These are phyloP conservation scores for Fusarium ambrosium DNA, from an alignment of 2,329 filamentous ascomycete genomes.

Conservation along the genomic window DNA sequence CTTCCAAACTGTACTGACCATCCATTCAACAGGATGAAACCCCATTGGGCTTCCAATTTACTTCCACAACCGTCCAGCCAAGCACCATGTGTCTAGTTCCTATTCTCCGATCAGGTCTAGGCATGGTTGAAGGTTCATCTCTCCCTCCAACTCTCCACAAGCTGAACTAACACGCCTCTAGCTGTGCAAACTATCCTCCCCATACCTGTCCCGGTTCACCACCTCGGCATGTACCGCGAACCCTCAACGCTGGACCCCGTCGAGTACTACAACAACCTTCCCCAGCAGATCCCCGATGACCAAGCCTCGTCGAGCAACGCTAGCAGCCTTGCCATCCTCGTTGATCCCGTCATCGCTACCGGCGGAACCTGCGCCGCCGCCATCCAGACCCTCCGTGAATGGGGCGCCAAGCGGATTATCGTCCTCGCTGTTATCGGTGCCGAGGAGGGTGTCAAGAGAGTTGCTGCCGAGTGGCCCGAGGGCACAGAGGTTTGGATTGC, in stretches of 20 bases:
- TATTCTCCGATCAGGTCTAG: conserved; percentile 91
- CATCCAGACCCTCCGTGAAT: conserved; percentile 89
- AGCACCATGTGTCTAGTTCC: conserved; percentile 84
- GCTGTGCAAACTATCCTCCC: conserved; percentile 88
- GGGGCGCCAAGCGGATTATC: conserved; percentile 87
- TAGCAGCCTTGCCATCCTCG: conserved; percentile 79
- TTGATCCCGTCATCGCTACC: conserved; percentile 95
- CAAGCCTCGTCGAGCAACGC: conserved; percentile 54
- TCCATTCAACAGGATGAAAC: conserved; percentile 73
- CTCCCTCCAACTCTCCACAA: background rate
- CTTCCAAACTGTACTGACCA: conserved; percentile 5
- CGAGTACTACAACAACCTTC: conserved; percentile 98
- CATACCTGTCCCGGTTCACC: conserved; percentile 83
- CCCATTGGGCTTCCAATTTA: conserved; percentile 82
- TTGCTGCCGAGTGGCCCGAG: conserved; percentile 83
- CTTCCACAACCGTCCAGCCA: conserved; percentile 73
- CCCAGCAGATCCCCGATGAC: conserved; percentile 71
- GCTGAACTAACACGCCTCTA: conserved; percentile 49
- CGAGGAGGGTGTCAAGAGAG: conserved; percentile 75
- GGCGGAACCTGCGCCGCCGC: conserved; percentile 91
- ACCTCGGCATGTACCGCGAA: conserved; percentile 95
- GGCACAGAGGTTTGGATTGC: conserved; percentile 86
- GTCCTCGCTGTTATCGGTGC: conserved; percentile 83
- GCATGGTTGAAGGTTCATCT: conserved; percentile 83
- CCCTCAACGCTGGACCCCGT: conserved; percentile 88